phyloP scores from a whole-genome alignment of 2,329 filamentous ascomycete species.

The Podosphaera xanthii region DNA sequence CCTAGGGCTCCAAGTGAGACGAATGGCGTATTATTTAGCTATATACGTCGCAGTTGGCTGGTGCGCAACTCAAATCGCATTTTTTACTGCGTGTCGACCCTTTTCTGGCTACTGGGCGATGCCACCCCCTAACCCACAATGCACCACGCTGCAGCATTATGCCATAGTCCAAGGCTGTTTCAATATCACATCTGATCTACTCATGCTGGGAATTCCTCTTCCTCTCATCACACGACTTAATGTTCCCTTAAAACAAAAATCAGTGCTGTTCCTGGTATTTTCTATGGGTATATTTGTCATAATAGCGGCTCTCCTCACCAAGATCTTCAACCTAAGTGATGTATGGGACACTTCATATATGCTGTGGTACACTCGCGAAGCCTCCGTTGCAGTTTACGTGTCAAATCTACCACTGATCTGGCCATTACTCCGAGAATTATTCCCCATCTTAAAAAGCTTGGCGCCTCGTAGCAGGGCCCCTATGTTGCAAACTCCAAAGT shows the following conservation, averaged over 20 bases:
- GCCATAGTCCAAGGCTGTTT: constrained; percentile 32
- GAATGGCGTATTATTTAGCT: constrained; percentile 24
- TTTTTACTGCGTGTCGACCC: constrained; percentile 26
- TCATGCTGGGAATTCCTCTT: constrained; percentile 33
- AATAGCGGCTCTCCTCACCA: constrained; percentile 25
- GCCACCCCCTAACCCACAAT: constrained; percentile 27
- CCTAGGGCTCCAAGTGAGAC: constrained; percentile 21
- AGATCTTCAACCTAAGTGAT: constrained; percentile 20
- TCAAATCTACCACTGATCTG: constrained; percentile 28
- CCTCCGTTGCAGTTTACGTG: constrained; percentile 28
- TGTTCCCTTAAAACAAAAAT: constrained; percentile 26
- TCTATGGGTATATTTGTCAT: constrained; percentile 24
- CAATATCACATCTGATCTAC: constrained; percentile 33
- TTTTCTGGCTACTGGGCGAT: constrained; percentile 33
- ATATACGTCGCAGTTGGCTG: constrained; percentile 25
- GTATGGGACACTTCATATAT: constrained; percentile 15
- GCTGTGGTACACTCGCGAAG: constrained; percentile 28
- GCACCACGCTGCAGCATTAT: constrained; percentile 30
- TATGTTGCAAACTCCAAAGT: neutral
- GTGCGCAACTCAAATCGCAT: constrained; percentile 26
- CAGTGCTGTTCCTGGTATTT: constrained; percentile 24
- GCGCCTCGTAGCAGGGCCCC: neutral
- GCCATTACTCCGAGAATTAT: constrained; percentile 12
- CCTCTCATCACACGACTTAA: constrained; percentile 27
- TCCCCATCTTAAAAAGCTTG: constrained; percentile 4